phyloP scores from a whole-genome alignment of 2,329 filamentous ascomycete species.

The Didymella lethalis region DNA sequence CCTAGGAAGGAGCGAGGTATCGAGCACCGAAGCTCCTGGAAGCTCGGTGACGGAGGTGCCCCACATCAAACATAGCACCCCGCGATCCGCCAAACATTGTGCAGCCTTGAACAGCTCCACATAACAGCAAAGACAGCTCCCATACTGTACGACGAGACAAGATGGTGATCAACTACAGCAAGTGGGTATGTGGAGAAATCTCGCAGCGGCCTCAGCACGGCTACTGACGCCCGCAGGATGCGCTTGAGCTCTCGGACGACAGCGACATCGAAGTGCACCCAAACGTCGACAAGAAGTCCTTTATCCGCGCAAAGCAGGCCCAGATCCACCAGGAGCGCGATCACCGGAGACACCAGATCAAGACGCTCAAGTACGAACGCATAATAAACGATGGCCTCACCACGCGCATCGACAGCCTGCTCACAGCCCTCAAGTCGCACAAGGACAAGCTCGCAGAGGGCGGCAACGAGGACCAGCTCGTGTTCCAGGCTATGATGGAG shows the following conservation, averaged over 20 bases:
- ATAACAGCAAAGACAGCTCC: conserved; percentile 12
- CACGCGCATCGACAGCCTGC: conserved; percentile 79
- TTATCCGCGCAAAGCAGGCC: conserved; percentile 96
- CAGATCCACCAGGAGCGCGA: conserved; percentile 93
- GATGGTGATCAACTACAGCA: conserved; percentile 74
- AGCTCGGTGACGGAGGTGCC: conserved; percentile 28
- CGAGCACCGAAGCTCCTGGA: conserved; percentile 18
- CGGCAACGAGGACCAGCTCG: conserved; percentile 72
- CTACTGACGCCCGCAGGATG: conserved; percentile 64
- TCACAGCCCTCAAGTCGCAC: conserved; percentile 77
- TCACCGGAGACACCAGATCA: conserved; percentile 86
- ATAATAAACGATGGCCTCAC: conserved; percentile 92
- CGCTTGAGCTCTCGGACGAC: conserved; percentile 95
- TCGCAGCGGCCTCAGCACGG: not conserved
- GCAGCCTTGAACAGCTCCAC: conserved; percentile 23
- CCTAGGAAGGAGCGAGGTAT: not conserved
- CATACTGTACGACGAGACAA: conserved; percentile 12
- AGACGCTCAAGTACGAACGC: conserved; percentile 89
- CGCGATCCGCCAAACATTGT: conserved; percentile 25
- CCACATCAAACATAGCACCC: conserved; percentile 23
- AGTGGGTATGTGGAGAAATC: conserved; percentile 64
- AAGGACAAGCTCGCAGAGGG: conserved; percentile 57
- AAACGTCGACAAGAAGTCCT: conserved; percentile 97
- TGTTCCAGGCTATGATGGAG: conserved; percentile 90
- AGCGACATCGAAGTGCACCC: conserved; percentile 98